These are phyloP conservation scores for Metschnikowia matae DNA, from an alignment of 805 yeast genomes.

Conservation along the genomic window DNA sequence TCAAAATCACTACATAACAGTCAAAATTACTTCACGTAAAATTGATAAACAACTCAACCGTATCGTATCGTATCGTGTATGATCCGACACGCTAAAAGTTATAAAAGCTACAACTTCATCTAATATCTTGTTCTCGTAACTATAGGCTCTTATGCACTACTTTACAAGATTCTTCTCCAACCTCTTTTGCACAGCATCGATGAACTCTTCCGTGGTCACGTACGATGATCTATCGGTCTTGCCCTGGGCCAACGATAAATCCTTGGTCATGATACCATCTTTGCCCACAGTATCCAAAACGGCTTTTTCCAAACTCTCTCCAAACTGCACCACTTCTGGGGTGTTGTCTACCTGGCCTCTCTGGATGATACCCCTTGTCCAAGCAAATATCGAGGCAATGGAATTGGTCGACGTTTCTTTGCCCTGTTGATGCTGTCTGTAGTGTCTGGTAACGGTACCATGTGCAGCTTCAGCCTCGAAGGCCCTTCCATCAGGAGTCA, in stretches of 20 bases:
- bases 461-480: constrained; percentile 86
- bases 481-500: constrained; percentile 84
- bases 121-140: too few relatives aligned
- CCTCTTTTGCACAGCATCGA: constrained; percentile 69
- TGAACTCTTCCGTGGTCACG: constrained; percentile 72
- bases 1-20: too few relatives aligned
- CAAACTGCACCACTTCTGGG: constrained; percentile 66
- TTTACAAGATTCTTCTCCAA: constrained; percentile 29
- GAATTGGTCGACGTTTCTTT: constrained; percentile 82
- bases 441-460: constrained; percentile 85
- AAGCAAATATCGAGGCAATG: constrained; percentile 80
- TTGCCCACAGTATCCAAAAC: constrained; percentile 68
- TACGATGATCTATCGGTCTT: constrained; percentile 56
- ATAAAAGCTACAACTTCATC: too few relatives aligned
- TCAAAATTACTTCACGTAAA: too few relatives aligned
- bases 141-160: neutral
- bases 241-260: constrained; percentile 70
- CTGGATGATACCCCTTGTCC: constrained; percentile 81
- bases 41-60: too few relatives aligned
- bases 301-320: constrained; percentile 58
- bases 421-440: constrained; percentile 76
- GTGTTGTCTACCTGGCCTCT: constrained; percentile 75
- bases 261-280: constrained; percentile 80
- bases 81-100: too few relatives aligned
- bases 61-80: too few relatives aligned